Evolutionary conservation across 73 alveolate species (phyloP), one percentile per base, ranked within the genome.

Genomic region (Strombidium stylifer): DNA sequence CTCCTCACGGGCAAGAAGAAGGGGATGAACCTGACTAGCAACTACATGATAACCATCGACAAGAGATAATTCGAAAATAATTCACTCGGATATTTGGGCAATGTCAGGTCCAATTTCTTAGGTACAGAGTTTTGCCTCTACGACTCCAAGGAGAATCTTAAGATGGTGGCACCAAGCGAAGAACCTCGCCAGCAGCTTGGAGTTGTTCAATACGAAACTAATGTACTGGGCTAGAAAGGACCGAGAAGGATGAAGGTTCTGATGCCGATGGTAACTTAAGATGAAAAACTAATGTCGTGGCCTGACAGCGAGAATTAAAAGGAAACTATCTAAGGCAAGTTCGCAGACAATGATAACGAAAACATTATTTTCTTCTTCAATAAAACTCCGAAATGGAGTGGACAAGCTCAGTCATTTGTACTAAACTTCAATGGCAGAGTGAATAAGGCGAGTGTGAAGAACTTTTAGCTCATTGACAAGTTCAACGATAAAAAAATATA

Each of bases 301-400:
- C n/a, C n/a, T n/a, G n/a, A n/a, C n/a, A n/a, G n/a, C n/a, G n/a
- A n/a, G n/a, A n/a, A n/a, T n/a, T n/a, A n/a, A n/a, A n/a, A n/a
- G n/a, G n/a, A n/a, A n/a, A n/a, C n/a, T n/a, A n/a, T n/a, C n/a
- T n/a, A n/a, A n/a, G n/a, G n/a, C n/a, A n/a, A n/a, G n/a, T n/a
- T n/a, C n/a, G n/a, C n/a, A n/a, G 45, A 49, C 14, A 60, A 67
- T 10, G 52, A 47, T 30, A 50, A 36, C 24, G 53, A 58, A 20
- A 44, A 58, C 1, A 65, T 81, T 32, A 21, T 19, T 14, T 30
- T 37, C 8, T 74, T 59, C 53, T 31, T 74, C 21, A 81, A 81
- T 61, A 48, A 79, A 30, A 87, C 92, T 16, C 92, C 92, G 15
- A 55, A 74, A 54, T 81, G 92, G 92, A 74, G 73, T 75, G 73